Conservation (phyloP, 768 basidiomycete species). For the Lactarius pseudohatsudake region DNA sequence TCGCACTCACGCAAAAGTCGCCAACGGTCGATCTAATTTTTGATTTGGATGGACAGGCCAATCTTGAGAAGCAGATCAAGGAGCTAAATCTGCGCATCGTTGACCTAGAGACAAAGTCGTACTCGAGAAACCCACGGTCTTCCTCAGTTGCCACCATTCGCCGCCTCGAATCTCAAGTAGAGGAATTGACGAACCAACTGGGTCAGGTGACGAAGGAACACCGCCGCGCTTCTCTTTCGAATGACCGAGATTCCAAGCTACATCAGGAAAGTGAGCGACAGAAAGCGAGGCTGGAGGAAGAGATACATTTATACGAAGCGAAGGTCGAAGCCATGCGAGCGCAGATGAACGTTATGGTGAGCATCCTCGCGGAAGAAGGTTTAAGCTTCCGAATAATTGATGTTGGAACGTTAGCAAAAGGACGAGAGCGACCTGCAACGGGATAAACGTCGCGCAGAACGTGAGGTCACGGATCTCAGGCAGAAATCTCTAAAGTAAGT, state of each 20-base stretch:
- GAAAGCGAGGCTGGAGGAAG: constrained; percentile 62
- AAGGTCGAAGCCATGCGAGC: constrained; percentile 59
- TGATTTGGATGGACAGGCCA: constrained; percentile 50
- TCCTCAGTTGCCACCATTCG: constrained; percentile 44
- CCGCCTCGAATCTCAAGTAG: constrained; percentile 67
- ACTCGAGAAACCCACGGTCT: constrained; percentile 49
- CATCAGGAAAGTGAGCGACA: constrained; percentile 60
- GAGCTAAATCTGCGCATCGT: constrained; percentile 81
- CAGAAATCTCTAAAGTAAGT: constrained; percentile 67
- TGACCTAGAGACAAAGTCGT: constrained; percentile 78
- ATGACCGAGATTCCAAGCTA: constrained; percentile 52
- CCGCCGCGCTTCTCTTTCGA: constrained; percentile 38
- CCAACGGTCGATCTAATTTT: constrained; percentile 7
- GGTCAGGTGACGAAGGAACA: constrained; percentile 51
- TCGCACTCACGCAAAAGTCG: constrained; percentile 26
- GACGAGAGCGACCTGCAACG: constrained; percentile 65
- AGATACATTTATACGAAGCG: constrained; percentile 56
- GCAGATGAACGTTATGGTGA: constrained; percentile 60
- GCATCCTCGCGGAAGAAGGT: constrained; percentile 31
- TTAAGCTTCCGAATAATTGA: constrained; percentile 4
- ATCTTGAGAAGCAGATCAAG: constrained; percentile 81
- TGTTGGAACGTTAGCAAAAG: constrained; percentile 53
- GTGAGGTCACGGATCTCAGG: constrained; percentile 72
- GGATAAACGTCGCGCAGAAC: constrained; percentile 72
- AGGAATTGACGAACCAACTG: constrained; percentile 66